Evolutionary conservation across 2,329 filamentous ascomycete genomes (phyloP).

Genomic region (Penicillium sp.): DNA sequence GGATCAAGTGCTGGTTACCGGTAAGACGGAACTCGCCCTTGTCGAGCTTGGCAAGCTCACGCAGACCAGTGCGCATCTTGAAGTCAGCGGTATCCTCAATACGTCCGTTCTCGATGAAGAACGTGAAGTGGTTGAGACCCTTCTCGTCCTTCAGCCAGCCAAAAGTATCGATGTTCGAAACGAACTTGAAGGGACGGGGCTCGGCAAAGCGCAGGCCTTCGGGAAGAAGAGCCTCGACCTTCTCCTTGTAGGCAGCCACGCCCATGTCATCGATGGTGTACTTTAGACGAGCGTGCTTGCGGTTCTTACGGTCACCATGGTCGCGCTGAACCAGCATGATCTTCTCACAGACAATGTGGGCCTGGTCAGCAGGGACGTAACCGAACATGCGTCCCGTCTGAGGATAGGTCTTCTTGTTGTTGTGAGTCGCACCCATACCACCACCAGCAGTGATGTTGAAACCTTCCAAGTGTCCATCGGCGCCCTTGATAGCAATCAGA

Average conservation of each 20-base stretch:
- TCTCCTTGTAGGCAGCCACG: constrained; percentile 74
- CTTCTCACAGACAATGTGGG: constrained; percentile 91
- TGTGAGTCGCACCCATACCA: constrained; percentile 97
- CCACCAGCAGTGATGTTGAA: constrained; percentile 94
- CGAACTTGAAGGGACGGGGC: constrained; percentile 76
- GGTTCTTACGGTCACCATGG: constrained; percentile 90
- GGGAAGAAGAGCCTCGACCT: constrained; percentile 80
- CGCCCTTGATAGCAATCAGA: constrained; percentile 85
- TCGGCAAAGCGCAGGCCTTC: constrained; percentile 64
- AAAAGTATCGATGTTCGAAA: constrained; percentile 91
- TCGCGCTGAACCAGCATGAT: constrained; percentile 98
- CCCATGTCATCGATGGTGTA: constrained; percentile 98
- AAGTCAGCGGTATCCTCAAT: constrained; percentile 96
- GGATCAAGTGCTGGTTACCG: constrained; percentile 91
- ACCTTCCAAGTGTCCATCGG: constrained; percentile 69
- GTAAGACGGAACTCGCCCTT: constrained; percentile 97
- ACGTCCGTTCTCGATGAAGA: constrained; percentile 98
- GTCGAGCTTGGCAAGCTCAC: constrained; percentile 80
- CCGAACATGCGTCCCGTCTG: constrained; percentile 90
- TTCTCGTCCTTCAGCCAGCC: constrained; percentile 93
- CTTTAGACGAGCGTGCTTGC: constrained; percentile 97
- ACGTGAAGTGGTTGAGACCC: constrained; percentile 91
- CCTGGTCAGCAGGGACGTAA: constrained; percentile 63
- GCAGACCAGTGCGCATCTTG: constrained; percentile 92
- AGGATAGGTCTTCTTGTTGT: constrained; percentile 99